phyloP scores from a whole-genome alignment of 2,329 filamentous ascomycete genomes.

The Podosphaera leucotricha region DNA sequence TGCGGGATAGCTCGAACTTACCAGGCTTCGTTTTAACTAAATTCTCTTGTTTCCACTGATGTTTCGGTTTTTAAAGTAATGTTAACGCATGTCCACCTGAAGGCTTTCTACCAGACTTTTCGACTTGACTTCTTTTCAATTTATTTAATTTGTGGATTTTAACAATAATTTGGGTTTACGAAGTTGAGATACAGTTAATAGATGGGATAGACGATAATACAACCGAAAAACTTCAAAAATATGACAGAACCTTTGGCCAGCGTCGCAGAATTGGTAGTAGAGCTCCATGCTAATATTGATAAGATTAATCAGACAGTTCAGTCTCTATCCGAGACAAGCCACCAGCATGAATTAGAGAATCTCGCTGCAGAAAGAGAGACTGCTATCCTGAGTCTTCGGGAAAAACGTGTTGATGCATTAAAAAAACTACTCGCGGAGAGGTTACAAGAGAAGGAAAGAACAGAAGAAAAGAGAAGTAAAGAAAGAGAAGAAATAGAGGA shows the following conservation, averaged over 20 bases:
- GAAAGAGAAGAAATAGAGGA: slow-evolving; percentile 9
- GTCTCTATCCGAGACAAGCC: slow-evolving; percentile 7
- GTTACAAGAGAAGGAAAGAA: slow-evolving; percentile 4
- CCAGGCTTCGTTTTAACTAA: background rate
- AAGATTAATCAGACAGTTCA: slow-evolving; percentile 9
- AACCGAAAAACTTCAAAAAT: background rate
- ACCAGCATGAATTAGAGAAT: slow-evolving; percentile 10
- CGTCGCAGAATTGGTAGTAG: slow-evolving; percentile 9
- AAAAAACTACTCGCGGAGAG: slow-evolving; percentile 4
- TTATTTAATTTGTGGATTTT: background rate
- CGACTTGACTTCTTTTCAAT: background rate
- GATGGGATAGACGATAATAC: background rate
- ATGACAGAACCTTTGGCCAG: background rate
- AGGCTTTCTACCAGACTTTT: no score
- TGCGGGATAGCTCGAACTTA: background rate
- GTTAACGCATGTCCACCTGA: background rate
- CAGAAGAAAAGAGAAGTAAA: slow-evolving; percentile 4
- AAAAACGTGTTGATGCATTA: slow-evolving; percentile 5
- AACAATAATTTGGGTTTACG: background rate
- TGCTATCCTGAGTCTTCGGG: slow-evolving; percentile 7
- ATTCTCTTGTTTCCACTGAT: background rate
- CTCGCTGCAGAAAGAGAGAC: slow-evolving; percentile 8
- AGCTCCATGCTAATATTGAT: slow-evolving; percentile 13
- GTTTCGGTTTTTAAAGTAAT: background rate
- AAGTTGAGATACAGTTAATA: background rate